Conservation (phyloP, 805 yeast species). For the Metschnikowia peoriensis region DNA sequence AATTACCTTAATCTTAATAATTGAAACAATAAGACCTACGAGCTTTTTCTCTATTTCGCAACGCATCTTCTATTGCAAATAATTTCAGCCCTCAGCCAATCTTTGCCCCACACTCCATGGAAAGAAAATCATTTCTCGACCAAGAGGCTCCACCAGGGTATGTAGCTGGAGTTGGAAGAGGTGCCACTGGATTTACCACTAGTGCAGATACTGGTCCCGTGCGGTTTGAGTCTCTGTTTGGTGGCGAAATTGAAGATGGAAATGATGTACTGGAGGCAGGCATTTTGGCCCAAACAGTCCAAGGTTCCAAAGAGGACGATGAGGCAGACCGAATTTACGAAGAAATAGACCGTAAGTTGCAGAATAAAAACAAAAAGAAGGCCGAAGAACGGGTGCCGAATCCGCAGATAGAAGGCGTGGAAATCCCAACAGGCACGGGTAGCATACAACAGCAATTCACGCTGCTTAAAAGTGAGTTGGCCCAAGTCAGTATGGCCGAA, state of each 20-base stretch:
- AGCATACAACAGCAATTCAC: slow-evolving; percentile 51
- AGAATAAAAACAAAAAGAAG: slow-evolving; percentile 21
- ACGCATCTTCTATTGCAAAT: not conserved
- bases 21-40: too few species aligned
- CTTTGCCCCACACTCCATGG: slow-evolving; percentile 11
- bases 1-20: too few species aligned
- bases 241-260: slow-evolving; percentile 25
- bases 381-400: not conserved
- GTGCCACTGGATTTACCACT: slow-evolving; percentile 91
- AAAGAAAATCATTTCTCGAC: slow-evolving; percentile 53
- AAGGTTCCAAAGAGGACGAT: slow-evolving; percentile 53
- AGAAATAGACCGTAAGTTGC: slow-evolving; percentile 58
- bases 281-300: slow-evolving; percentile 24
- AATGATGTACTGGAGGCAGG: slow-evolving; percentile 32
- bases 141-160: slow-evolving; percentile 89
- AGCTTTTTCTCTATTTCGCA: slow-evolving; percentile 3
- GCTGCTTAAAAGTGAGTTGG: slow-evolving; percentile 64
- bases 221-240: slow-evolving; percentile 17
- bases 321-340: slow-evolving; percentile 76
- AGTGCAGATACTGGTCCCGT: slow-evolving; percentile 67
- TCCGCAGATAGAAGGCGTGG: not conserved
- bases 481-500: slow-evolving; percentile 59
- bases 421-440: slow-evolving; percentile 16
- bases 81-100: not conserved
- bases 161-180: slow-evolving; percentile 90